Percentiles rank a stretch among this genome's conserved stretches.
phyloP scores from a whole-genome alignment of 768 basidiomycete species.

The Lyophyllum atratum region DNA sequence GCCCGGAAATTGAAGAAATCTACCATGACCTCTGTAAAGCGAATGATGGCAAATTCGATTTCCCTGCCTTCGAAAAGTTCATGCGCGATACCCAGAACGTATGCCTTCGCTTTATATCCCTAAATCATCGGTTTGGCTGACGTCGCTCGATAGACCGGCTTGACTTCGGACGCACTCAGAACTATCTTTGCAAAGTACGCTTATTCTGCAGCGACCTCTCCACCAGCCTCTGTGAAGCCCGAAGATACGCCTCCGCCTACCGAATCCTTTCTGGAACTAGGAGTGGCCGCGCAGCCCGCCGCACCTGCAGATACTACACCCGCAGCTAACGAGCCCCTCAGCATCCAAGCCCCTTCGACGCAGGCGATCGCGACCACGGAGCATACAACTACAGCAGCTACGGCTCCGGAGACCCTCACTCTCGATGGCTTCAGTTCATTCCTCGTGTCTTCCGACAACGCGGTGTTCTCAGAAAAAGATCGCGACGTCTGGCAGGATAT shows the following conservation, averaged over 20 bases:
- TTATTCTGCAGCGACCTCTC: background rate
- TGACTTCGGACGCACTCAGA: slow-evolving; percentile 5
- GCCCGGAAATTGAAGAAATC: slow-evolving; percentile 77
- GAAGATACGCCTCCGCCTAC: too few species aligned
- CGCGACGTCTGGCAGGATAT: slow-evolving; percentile 73
- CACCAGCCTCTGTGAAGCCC: slow-evolving; percentile 5
- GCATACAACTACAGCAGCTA: background rate
- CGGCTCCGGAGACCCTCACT: slow-evolving; percentile 34
- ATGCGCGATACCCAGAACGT: slow-evolving; percentile 48
- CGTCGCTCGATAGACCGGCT: background rate
- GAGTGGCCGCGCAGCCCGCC: too few species aligned
- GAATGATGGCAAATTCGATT: slow-evolving; percentile 40
- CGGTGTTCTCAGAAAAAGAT: slow-evolving; percentile 45
- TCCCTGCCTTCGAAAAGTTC: slow-evolving; percentile 44
- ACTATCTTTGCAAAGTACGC: slow-evolving; percentile 15
- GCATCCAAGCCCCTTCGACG: slow-evolving; percentile 3
- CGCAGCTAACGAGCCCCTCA: too few species aligned
- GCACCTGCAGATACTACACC: slow-evolving; percentile 9
- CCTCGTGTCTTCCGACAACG: slow-evolving; percentile 79
- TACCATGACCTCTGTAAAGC: slow-evolving; percentile 41
- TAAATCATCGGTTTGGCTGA: background rate
- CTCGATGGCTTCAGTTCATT: slow-evolving; percentile 75
- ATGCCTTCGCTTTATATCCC: slow-evolving; percentile 3
- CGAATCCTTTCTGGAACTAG: too few species aligned
- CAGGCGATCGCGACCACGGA: too few species aligned